These are phyloP conservation scores for Saccharum spontaneum DNA, from an alignment of 176 grass and related monocot genomes.

Conservation along the genomic window DNA sequence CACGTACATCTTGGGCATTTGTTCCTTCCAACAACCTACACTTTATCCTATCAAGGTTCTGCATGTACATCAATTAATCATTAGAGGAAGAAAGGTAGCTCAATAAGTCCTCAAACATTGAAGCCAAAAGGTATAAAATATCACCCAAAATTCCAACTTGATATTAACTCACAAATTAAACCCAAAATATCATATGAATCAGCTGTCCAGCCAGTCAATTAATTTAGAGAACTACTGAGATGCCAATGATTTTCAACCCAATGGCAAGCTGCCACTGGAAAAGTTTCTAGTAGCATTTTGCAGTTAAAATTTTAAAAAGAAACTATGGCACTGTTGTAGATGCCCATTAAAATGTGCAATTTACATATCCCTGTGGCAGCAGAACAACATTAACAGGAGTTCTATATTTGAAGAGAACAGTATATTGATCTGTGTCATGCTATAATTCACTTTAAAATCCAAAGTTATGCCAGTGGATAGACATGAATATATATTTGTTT, in stretches of 20 bases:
- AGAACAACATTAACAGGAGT: constrained; percentile 4
- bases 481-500: neutral
- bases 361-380: neutral
- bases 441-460: constrained; percentile 2
- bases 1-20: constrained; percentile 98
- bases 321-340: neutral
- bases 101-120: constrained; percentile 20
- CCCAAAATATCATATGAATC: constrained; percentile 6
- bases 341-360: neutral
- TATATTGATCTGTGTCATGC: neutral
- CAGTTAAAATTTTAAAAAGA: neutral
- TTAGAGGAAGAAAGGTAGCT: constrained; percentile 23
- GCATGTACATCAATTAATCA: constrained; percentile 26
- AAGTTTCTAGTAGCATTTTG: neutral
- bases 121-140: neutral
- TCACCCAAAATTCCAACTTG: neutral
- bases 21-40: constrained; percentile 98
- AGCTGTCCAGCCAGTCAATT: constrained; percentile 4
- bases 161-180: constrained; percentile 17
- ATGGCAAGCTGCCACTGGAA: neutral
- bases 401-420: neutral
- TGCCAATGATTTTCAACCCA: neutral
- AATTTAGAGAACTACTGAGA: neutral
- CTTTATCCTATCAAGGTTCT: constrained; percentile 99
- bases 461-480: constrained; percentile 11